Base-by-base conservation (phyloP, 1,284 basidiomycete genomes). In the Ganoderma meredithae region DNA sequence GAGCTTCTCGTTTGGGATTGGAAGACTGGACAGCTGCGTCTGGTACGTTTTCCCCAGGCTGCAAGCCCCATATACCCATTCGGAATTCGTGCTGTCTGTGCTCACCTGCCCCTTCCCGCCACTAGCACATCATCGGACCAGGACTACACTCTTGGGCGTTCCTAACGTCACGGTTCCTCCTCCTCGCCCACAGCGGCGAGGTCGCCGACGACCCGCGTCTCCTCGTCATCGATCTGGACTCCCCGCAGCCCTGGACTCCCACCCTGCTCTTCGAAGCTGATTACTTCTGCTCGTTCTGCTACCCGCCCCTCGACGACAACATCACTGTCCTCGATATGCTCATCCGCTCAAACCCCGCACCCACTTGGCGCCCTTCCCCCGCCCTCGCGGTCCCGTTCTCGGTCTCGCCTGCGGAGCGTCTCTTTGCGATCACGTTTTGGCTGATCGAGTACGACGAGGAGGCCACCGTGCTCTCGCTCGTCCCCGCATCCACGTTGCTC, bases 1-100 rank as follows among this genome's bases (percentile, higher is more conserved):
- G 83, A 88, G 66, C 76, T 90, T n/a, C 75, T 83, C n/a, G 77
- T 90, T 17, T 91, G 88, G 88, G 82, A 90, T 63, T 91, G 90
- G 89, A 85, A 84, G 74, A 86, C 82, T 6, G 85, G 86, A 7
- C 69, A 73, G 7, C 72, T 77, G 17, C 74, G 84, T 71, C 65
- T 86, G 73, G 88, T 91, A 33, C 12, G 39, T 39, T 3, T 31
- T 47, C 19, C 44, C 3, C 27, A 31, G 27, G 3, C 7, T 9
- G 8, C n/a, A 3, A 13, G 3, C 27, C 27, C 15, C 17, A 44
- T 3, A 43, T 41, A 36, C 9, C 36, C 7, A 36, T 9, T 36
- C 36, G 36, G 9, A 7, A 9, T 36, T 9, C 1, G 7, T 36
- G 36, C 36, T 36, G 7, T 7, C 36, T 36, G 36, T 36, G 36